phyloP scores from a whole-genome alignment of 2,329 filamentous ascomycete genomes.

The Penicillium decumbens region DNA sequence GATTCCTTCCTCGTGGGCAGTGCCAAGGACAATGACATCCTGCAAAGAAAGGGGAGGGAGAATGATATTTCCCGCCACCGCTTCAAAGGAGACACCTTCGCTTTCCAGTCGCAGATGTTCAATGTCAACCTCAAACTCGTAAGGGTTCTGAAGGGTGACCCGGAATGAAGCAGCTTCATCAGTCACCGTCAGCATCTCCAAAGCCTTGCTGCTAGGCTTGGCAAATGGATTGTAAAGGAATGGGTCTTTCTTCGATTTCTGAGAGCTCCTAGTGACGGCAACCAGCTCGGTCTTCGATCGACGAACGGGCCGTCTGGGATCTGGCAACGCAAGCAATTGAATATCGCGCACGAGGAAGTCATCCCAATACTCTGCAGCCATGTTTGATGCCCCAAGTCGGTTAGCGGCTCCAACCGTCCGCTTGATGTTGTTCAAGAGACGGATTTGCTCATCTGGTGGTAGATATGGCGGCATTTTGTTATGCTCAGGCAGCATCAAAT shows the following conservation, averaged over 20 bases:
- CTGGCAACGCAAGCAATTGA: slow-evolving; percentile 60
- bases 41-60: slow-evolving; percentile 82
- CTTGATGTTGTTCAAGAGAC: slow-evolving; percentile 77
- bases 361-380: slow-evolving; percentile 91
- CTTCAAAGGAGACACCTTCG: slow-evolving; percentile 68
- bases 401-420: slow-evolving; percentile 75
- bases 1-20: slow-evolving; percentile 61
- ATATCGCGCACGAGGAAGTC: slow-evolving; percentile 83
- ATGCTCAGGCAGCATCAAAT: slow-evolving; percentile 65
- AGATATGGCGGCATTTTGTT: slow-evolving; percentile 68
- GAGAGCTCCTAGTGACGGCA: slow-evolving; percentile 36
- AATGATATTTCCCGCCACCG: slow-evolving; percentile 58
- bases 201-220: slow-evolving; percentile 55
- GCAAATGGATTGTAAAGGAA: slow-evolving; percentile 95
- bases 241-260: slow-evolving; percentile 58
- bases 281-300: slow-evolving; percentile 55
- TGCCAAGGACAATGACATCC: slow-evolving; percentile 66
- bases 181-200: slow-evolving; percentile 69
- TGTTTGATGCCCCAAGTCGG: slow-evolving; percentile 64
- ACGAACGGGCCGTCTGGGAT: slow-evolving; percentile 59
- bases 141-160: slow-evolving; percentile 87
- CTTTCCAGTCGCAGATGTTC: slow-evolving; percentile 73
- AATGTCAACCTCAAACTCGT: slow-evolving; percentile 86
- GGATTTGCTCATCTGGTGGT: slow-evolving; percentile 74
- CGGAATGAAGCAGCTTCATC: slow-evolving; percentile 73